Evolutionary conservation across 257 asterid genomes (phyloP).

Genomic region (Penstemon eatonii): DNA sequence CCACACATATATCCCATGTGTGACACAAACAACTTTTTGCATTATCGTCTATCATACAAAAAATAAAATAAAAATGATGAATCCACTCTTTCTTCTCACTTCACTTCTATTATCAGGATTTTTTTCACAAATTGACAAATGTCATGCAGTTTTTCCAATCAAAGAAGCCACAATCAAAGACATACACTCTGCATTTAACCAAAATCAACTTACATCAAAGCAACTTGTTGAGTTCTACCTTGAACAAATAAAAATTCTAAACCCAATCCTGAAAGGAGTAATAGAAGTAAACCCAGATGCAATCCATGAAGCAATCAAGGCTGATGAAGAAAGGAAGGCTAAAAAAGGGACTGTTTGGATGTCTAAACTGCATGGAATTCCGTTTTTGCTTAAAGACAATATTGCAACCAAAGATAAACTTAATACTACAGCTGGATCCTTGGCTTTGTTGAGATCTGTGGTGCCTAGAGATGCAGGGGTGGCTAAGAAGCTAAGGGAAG

Average conservation of each 20-base stretch:
- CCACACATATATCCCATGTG: too few species aligned
- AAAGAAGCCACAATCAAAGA: constrained; percentile 52
- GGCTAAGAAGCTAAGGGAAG: constrained; percentile 54
- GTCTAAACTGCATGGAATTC: constrained; percentile 55
- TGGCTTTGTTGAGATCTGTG: constrained; percentile 56
- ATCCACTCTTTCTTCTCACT: background rate
- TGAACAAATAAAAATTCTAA: constrained; percentile 45
- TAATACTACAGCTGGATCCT: constrained; percentile 68
- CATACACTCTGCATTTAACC: constrained; percentile 41
- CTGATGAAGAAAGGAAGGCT: constrained; percentile 37
- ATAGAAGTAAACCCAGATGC: constrained; percentile 75
- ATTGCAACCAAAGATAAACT: constrained; percentile 60
- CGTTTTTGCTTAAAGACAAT: constrained; percentile 71
- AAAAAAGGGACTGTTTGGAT: constrained; percentile 9
- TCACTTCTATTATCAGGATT: background rate
- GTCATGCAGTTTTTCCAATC: background rate
- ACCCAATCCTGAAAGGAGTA: constrained; percentile 57
- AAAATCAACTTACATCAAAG: constrained; percentile 37
- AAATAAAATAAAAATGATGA: background rate
- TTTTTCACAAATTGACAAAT: background rate
- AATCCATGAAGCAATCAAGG: constrained; percentile 44
- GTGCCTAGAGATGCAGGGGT: constrained; percentile 67
- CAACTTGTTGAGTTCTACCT: constrained; percentile 44
- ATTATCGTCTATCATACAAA: too few species aligned
- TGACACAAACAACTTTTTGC: too few species aligned